Percentiles rank a stretch among this genome's conserved stretches.
Evolutionary conservation across 495 filamentous ascomycete genomes (phyloP).

Genomic region (Talaromyces proteolyticus): DNA sequence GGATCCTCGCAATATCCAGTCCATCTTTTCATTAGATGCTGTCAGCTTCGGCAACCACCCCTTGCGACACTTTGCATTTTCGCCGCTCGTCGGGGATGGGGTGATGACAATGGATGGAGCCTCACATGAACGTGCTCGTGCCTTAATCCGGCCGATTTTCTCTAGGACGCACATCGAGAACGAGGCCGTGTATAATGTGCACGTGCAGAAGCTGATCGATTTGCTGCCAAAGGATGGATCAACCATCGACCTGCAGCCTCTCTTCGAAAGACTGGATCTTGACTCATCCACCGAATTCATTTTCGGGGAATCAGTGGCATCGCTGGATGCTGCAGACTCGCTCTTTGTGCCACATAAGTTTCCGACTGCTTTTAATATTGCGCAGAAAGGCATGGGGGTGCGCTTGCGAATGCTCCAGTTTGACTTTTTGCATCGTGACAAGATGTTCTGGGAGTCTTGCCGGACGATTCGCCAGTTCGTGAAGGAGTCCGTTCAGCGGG

Average conservation of each 20-base stretch:
- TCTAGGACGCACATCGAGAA: slow-evolving; percentile 53
- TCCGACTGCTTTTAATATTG: slow-evolving; percentile 24
- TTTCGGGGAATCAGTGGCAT: slow-evolving; percentile 32
- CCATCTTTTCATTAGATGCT: slow-evolving; percentile 53
- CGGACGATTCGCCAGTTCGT: slow-evolving; percentile 28
- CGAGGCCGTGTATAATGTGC: slow-evolving; percentile 51
- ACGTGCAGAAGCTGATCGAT: slow-evolving; percentile 45
- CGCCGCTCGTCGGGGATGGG: slow-evolving; percentile 57
- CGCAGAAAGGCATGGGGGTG: slow-evolving; percentile 29
- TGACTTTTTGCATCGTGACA: slow-evolving; percentile 26
- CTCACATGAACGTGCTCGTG: slow-evolving; percentile 58
- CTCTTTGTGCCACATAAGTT: neutral
- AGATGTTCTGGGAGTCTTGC: slow-evolving; percentile 30
- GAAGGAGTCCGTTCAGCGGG: slow-evolving; percentile 6
- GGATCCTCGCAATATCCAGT: slow-evolving; percentile 60
- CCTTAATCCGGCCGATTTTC: slow-evolving; percentile 61
- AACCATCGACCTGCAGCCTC: slow-evolving; percentile 29
- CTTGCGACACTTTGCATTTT: slow-evolving; percentile 38
- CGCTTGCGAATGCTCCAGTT: slow-evolving; percentile 31
- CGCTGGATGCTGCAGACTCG: slow-evolving; percentile 4
- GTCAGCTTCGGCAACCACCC: slow-evolving; percentile 55
- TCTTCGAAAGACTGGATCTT: slow-evolving; percentile 46
- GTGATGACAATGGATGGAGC: slow-evolving; percentile 67
- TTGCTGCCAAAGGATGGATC: slow-evolving; percentile 42
- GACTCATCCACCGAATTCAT: slow-evolving; percentile 55